Conservation (phyloP, 2,329 filamentous ascomycete genomes). For the Teratosphaeria viscida region DNA sequence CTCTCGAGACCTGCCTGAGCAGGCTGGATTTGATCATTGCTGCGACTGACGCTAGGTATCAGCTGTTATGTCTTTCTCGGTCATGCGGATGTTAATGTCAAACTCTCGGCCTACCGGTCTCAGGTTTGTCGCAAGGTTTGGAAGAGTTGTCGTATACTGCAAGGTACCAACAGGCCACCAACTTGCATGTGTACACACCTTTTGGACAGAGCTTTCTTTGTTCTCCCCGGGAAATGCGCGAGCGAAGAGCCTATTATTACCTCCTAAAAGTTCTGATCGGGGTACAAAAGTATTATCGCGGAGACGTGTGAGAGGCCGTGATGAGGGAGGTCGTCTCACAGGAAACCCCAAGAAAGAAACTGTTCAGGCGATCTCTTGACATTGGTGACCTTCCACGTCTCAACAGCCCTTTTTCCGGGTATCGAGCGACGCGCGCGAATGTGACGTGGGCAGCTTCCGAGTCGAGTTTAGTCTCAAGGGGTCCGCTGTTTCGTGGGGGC, state of each 20-base stretch:
- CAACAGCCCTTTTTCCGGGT: not conserved
- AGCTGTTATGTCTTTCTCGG: not conserved
- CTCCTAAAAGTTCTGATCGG: not conserved
- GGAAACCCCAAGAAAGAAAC: not conserved
- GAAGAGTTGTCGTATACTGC: not conserved
- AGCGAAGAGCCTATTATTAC: not conserved
- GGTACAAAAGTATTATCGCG: not conserved
- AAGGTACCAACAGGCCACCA: not conserved
- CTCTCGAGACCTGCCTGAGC: slow-evolving; percentile 23
- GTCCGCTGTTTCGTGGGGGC: not conserved
- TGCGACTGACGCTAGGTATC: not conserved
- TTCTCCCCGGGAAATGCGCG: not conserved
- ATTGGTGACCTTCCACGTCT: not conserved
- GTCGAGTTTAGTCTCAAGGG: not conserved
- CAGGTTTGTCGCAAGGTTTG: not conserved
- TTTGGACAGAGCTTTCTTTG: not conserved
- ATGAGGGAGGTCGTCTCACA: not conserved
- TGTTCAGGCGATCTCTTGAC: not conserved
- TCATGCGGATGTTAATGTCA: not conserved
- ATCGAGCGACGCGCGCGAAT: not conserved
- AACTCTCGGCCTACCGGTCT: not conserved
- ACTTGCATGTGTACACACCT: not conserved
- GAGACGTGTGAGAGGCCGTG: not conserved
- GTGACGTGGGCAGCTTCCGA: not conserved
- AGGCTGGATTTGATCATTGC: slow-evolving; percentile 24